Conservation (phyloP, 768 basidiomycete species). For the Mrakia blollopis region DNA sequence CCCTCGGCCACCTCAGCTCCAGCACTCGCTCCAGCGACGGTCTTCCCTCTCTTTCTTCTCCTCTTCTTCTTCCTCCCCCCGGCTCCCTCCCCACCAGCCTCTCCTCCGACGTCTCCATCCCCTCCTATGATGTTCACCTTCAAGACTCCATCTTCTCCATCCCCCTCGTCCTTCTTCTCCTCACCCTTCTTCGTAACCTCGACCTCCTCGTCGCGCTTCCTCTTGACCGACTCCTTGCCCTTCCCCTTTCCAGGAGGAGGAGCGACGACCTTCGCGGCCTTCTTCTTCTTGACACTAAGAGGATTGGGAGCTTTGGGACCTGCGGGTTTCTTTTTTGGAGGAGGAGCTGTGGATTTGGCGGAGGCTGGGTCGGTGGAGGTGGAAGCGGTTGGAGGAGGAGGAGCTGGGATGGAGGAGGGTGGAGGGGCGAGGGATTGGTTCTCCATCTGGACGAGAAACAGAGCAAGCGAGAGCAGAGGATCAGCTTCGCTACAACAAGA, state of each 20-base stretch:
- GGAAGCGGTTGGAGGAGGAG: slow-evolving; percentile 11
- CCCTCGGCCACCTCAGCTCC: slow-evolving; percentile 8
- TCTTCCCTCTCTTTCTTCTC: slow-evolving; percentile 22
- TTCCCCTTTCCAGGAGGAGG: slow-evolving; percentile 24
- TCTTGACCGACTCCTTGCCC: slow-evolving; percentile 31
- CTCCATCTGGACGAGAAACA: slow-evolving; percentile 11
- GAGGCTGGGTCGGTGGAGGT: neutral
- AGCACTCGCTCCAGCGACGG: neutral
- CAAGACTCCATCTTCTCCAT: neutral
- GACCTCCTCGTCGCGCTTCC: slow-evolving; percentile 33
- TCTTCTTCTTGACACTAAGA: slow-evolving; percentile 85
- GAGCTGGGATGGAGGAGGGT: slow-evolving; percentile 8
- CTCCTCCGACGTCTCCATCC: slow-evolving; percentile 20
- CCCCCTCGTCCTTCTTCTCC: slow-evolving; percentile 26
- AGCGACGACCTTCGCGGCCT: slow-evolving; percentile 46
- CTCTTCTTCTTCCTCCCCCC: slow-evolving; percentile 31
- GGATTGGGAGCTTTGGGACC: slow-evolving; percentile 87
- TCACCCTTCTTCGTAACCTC: neutral
- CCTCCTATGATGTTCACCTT: slow-evolving; percentile 14
- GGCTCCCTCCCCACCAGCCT: slow-evolving; percentile 32
- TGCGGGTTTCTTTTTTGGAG: slow-evolving; percentile 53
- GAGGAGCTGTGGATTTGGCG: slow-evolving; percentile 20
- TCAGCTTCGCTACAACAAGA: too few relatives aligned
- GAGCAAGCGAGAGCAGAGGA: neutral
- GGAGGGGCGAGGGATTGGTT: slow-evolving; percentile 21